Evolutionary conservation across 495 filamentous ascomycete genomes (phyloP), one percentile per base, ranked within the genome.

Genomic region (Aspergillus nanangensis): DNA sequence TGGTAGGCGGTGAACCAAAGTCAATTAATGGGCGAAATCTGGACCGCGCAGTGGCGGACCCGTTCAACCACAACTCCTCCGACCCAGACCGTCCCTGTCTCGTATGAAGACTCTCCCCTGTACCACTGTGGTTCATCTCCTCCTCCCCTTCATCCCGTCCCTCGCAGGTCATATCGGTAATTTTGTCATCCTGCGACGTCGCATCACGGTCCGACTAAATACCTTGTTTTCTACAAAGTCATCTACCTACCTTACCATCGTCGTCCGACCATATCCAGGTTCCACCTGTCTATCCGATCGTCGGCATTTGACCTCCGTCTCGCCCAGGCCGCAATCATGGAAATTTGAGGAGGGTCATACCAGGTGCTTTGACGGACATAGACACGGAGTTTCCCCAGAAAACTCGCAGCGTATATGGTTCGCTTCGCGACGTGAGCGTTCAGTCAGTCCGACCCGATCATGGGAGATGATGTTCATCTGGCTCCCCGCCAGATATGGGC

Each of bases 401-500:
- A 9, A 53, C 31, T 27, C 44, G 20, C 39, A 31, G 47, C 35
- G 38, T 64, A 45, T 48, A 55, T 64, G 60, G 59, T 41, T 48
- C 48, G 50, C 44, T 44, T 56, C 50, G 50, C 45, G 46, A 44
- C 50, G 57, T 51, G 41, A 50, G 53, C 47, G 48, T 41, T 41
- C 33, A 41, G 45, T 32, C 44, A 44, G 45, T 49, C 39, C 36
- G 53, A 25, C 38, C n/a, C 45, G 51, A 71, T 54, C 52, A 72
- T 71, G 69, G 67, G 48, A 51, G 55, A 68, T 64, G 61, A 54
- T 44, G 57, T 49, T 44, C 61, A 48, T 46, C 39, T 72, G 41
- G 56, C 58, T 51, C 66, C 66, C 47, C 75, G 75, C 58, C 74
- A 78, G 57, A 75, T 78, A 41, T 78, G 74, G 74, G 75, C 69